phyloP scores from a whole-genome alignment of 805 yeast species.

The Candida insectorum region DNA sequence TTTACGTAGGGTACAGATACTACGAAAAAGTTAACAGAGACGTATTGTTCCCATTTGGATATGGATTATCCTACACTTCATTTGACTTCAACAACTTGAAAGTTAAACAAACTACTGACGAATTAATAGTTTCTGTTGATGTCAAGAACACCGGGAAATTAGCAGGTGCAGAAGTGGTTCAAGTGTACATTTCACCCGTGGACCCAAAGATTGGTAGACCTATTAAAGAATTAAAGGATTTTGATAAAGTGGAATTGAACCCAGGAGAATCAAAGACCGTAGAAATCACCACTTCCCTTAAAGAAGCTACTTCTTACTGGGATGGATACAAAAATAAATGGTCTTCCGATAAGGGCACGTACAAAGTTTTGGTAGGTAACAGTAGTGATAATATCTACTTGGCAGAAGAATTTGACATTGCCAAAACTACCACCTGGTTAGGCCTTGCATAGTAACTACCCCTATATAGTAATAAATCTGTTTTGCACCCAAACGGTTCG shows the following conservation, averaged over 20 bases:
- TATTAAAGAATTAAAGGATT: conserved; percentile 57
- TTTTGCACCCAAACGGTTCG: too few species aligned
- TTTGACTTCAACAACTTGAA: conserved; percentile 41
- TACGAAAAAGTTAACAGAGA: conserved; percentile 50
- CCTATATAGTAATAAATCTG: too few species aligned
- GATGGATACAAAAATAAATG: conserved; percentile 48
- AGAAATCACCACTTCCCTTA: conserved; percentile 35
- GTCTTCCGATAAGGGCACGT: conserved; percentile 50
- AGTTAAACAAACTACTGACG: conserved; percentile 23
- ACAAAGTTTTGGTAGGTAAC: conserved; percentile 46
- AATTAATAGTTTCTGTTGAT: conserved; percentile 29
- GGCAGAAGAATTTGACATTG: conserved; percentile 17
- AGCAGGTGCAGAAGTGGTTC: conserved; percentile 55
- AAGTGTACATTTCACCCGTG: conserved; percentile 45
- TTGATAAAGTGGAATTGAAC: conserved; percentile 44
- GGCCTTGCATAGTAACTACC: conserved; percentile 7
- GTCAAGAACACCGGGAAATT: conserved; percentile 47
- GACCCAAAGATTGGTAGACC: conserved; percentile 47
- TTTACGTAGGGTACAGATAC: conserved; percentile 60
- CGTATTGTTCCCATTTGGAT: conserved; percentile 60
- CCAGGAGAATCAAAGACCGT: conserved; percentile 44
- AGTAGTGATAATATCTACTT: conserved; percentile 25
- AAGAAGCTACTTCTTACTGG: conserved; percentile 51
- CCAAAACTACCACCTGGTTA: conserved; percentile 12
- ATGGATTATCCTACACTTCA: conserved; percentile 57